Conservation (phyloP, 345 rosid genomes). For the Draba incana region DNA sequence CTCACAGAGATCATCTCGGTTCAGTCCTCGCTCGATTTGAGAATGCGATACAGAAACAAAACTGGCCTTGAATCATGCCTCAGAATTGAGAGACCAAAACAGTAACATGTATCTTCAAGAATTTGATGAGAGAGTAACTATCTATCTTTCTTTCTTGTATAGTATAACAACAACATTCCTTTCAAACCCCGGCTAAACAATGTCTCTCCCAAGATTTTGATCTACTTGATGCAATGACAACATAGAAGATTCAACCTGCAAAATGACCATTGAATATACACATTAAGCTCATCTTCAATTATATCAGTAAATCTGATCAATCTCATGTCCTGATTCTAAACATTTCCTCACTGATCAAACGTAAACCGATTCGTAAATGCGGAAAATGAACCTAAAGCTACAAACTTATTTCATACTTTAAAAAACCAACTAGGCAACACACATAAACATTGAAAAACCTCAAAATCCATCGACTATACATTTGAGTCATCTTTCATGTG, state of each 20-base stretch:
- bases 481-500: background rate
- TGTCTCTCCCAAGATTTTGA: conserved; percentile 28
- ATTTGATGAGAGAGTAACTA: conserved; percentile 25
- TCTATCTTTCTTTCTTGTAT: conserved; percentile 27
- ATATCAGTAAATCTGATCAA: background rate
- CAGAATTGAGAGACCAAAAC: conserved; percentile 34
- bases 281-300: background rate
- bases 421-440: background rate
- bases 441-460: background rate
- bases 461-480: background rate
- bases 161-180: conserved; percentile 33
- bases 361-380: background rate
- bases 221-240: conserved; percentile 35
- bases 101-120: conserved; percentile 30
- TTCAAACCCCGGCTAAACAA: conserved; percentile 22
- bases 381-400: background rate
- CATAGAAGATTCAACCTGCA: conserved; percentile 32
- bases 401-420: background rate
- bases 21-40: conserved; percentile 1
- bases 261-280: background rate
- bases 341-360: background rate
- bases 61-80: conserved; percentile 25
- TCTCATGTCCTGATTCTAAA: background rate
- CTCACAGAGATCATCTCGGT: conserved; percentile 13
- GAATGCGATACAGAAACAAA: conserved; percentile 18